phyloP scores from a whole-genome alignment of 352 stramenopile species.

The Phytophthora gonapodyides region DNA sequence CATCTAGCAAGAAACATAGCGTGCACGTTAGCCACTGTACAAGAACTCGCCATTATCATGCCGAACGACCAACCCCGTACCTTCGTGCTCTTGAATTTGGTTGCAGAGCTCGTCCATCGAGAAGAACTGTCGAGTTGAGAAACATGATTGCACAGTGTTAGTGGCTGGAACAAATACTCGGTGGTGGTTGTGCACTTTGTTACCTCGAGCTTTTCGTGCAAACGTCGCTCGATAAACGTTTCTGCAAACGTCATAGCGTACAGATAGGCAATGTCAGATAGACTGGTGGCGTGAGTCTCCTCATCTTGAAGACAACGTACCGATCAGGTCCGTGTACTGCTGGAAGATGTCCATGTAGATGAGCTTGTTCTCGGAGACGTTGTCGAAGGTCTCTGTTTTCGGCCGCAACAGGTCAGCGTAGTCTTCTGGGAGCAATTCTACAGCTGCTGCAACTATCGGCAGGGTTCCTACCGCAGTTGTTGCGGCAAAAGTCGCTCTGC shows the following conservation, averaged over 20 bases:
- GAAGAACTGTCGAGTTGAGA: constrained; percentile 58
- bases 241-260: constrained; percentile 36
- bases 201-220: constrained; percentile 73
- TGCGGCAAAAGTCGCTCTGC: constrained; percentile 77
- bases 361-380: constrained; percentile 85
- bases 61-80: constrained; percentile 14
- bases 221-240: constrained; percentile 66
- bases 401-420: constrained; percentile 11
- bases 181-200: background rate
- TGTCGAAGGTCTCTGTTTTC: constrained; percentile 76
- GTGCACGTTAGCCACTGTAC: background rate
- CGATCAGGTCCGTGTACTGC: constrained; percentile 81
- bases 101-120: constrained; percentile 81
- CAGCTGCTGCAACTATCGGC: too few species aligned
- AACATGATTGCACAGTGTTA: background rate
- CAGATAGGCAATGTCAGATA: constrained; percentile 15
- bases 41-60: background rate
- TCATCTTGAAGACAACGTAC: constrained; percentile 30
- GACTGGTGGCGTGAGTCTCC: background rate
- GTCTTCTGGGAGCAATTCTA: background rate
- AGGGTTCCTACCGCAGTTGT: constrained; percentile 64
- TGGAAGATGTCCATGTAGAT: constrained; percentile 83
- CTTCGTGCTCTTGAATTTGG: constrained; percentile 87
- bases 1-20: constrained; percentile 37
- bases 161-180: background rate